Base-by-base conservation (phyloP, 2,329 filamentous ascomycete species). In the Sphaerulina musiva region DNA sequence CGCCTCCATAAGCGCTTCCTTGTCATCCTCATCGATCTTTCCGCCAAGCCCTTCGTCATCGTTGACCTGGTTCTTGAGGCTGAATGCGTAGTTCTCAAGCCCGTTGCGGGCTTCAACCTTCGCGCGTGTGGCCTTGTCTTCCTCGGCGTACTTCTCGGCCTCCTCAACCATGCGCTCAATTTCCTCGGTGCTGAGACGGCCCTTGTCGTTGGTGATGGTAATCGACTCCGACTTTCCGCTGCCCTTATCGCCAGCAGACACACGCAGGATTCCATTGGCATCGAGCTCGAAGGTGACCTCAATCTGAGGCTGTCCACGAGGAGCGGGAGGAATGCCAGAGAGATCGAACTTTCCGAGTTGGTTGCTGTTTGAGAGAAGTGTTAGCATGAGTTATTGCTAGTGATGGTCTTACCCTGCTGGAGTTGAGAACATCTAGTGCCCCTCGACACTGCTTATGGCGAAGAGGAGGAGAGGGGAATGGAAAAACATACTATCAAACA, bases 151-250 rank as follows among this genome's bases (percentile, higher is more conserved):
- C 79, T 96, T 89, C 84, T 97, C 93, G 58, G 93, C 93, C 78
- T 98, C 93, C 65, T 86, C 85, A 62, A 98, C 90, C 93, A 98
- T 98, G 75, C 93, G 93, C 75, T 97, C 92, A 67, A 98, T 98
- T 76, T 98, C 93, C 66, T 98, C 93, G 69, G 87, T 86, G 67
- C 87, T 90, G 49, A 98, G 86, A 73, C 93, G 92, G 65, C 93
- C 93, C 85, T 97, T 97, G 79, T 98, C 93, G 79, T 98, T 97
- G 78, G 87, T 97, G 73, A 98, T 98, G 67, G 93, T 97, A 74
- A 98, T 97, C 61, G 87, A 90, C 81, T 98, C 90, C 60, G 82
- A 84, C 83, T 97, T 96, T 75, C 93, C 93, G 68, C 92, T 96
- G 72, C 91, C 93, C 86, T 97, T 97, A 77, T 98, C 93, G 69